Conservation (phyloP, 345 rosid genomes). For the Pistacia integerrima region DNA sequence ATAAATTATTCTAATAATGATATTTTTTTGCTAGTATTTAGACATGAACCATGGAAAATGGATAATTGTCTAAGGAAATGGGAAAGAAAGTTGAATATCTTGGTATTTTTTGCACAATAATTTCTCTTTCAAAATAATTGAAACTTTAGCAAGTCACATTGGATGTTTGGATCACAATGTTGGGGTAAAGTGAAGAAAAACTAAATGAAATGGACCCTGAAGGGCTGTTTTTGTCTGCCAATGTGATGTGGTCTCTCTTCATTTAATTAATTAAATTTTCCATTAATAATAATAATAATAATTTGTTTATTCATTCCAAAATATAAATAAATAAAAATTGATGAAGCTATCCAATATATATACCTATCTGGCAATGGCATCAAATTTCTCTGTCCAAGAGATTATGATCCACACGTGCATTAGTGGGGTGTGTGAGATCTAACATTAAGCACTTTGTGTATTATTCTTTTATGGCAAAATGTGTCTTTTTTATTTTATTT, state of each 20-base stretch:
- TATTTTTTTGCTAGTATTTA: too few species aligned
- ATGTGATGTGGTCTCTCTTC: background rate
- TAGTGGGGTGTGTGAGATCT: background rate
- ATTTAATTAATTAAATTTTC: too few species aligned
- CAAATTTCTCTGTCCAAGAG: constrained; percentile 2
- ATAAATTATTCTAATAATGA: too few species aligned
- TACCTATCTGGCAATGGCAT: constrained; percentile 5
- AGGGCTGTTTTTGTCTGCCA: background rate
- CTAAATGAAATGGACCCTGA: background rate
- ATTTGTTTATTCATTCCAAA: background rate
- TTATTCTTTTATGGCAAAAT: background rate
- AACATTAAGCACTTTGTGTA: background rate
- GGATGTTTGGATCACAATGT: background rate
- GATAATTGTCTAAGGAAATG: too few species aligned
- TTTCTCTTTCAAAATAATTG: constrained; percentile 10
- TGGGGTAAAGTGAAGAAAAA: background rate
- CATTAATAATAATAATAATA: background rate
- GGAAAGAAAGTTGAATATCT: background rate
- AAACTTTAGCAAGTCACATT: background rate
- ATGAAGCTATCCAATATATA: background rate
- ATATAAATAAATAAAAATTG: background rate
- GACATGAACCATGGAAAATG: too few species aligned
- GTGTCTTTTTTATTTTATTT: background rate
- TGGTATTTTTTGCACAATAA: too few species aligned
- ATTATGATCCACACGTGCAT: constrained; percentile 20